A percentile compares a stretch with the other conserved stretches of the same genome.
Conservation (phyloP, 352 stramenopile species). For the Achlya hypogyna region DNA sequence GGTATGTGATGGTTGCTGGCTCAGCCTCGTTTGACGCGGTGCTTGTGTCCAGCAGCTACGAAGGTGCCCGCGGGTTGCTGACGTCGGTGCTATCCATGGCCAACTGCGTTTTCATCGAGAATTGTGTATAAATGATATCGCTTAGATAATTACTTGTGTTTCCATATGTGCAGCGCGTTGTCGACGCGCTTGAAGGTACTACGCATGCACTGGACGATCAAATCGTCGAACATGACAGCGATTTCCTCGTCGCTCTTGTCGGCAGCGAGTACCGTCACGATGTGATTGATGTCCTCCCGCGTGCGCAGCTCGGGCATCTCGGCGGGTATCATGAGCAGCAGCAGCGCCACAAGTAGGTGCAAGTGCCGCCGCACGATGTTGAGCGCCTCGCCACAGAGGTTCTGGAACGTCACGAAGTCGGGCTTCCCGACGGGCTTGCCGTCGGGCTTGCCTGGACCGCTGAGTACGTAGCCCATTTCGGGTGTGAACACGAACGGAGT, state of each 20-base stretch:
- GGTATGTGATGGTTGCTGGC: too few species aligned
- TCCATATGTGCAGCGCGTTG: slow-evolving; percentile 1
- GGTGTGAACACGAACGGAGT: slow-evolving; percentile 66
- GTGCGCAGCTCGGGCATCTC: slow-evolving; percentile 12
- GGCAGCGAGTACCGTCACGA: slow-evolving; percentile 41
- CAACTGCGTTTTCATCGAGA: too few species aligned
- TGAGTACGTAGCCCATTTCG: slow-evolving; percentile 77
- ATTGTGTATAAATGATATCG: too few species aligned
- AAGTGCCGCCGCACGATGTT: slow-evolving; percentile 19
- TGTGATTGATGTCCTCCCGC: neutral
- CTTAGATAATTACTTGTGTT: slow-evolving; percentile 19
- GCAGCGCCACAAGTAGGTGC: slow-evolving; percentile 10
- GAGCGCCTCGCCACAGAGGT: slow-evolving; percentile 9
- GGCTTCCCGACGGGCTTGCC: slow-evolving; percentile 28
- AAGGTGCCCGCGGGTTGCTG: too few species aligned
- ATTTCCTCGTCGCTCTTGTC: slow-evolving; percentile 29
- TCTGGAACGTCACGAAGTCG: slow-evolving; percentile 5
- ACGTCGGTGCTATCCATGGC: too few species aligned
- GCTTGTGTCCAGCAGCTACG: too few species aligned
- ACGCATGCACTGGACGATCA: neutral
- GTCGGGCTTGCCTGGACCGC: neutral
- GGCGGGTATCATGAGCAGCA: slow-evolving; percentile 22
- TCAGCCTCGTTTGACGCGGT: too few species aligned
- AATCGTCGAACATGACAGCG: neutral
- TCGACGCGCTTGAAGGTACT: slow-evolving; percentile 13